These are phyloP conservation scores for Pseudonitzschia multistriata DNA, from an alignment of 108 stramenopile genomes.

Conservation along the genomic window DNA sequence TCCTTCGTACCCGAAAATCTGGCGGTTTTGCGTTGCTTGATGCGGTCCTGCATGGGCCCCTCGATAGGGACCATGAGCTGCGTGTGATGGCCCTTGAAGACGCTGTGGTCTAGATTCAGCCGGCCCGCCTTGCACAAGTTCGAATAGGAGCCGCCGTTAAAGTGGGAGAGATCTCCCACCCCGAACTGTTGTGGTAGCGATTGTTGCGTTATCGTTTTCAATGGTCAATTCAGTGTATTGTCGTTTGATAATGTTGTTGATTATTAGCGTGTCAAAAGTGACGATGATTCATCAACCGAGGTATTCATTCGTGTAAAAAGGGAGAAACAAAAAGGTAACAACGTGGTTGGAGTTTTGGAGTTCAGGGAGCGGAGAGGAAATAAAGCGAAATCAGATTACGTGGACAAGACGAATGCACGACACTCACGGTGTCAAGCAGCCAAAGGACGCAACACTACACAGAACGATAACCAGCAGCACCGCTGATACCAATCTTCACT, in stretches of 20 bases:
- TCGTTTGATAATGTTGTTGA: no score
- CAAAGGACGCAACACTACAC: background rate
- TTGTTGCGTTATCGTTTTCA: background rate
- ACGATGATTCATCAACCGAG: no score
- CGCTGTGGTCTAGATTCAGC: background rate
- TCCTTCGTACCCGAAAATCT: background rate
- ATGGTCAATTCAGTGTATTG: no score
- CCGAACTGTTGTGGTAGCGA: background rate
- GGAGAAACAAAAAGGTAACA: no score
- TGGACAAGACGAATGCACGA: no score
- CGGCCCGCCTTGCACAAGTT: constrained; percentile 9
- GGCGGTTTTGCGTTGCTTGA: background rate
- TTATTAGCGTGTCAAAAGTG: no score
- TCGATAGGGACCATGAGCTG: constrained; percentile 8
- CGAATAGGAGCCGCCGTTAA: background rate
- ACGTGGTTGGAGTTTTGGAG: no score
- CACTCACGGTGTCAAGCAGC: no score
- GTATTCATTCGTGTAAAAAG: no score
- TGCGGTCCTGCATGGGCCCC: constrained; percentile 3
- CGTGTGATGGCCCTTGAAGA: background rate
- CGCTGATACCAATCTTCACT: background rate
- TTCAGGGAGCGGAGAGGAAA: no score
- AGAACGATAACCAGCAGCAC: background rate
- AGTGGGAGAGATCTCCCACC: constrained; percentile 1
- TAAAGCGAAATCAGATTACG: no score